These are phyloP conservation scores for Fusarium nodosum DNA, from an alignment of 2,329 filamentous ascomycete genomes.

Conservation along the genomic window DNA sequence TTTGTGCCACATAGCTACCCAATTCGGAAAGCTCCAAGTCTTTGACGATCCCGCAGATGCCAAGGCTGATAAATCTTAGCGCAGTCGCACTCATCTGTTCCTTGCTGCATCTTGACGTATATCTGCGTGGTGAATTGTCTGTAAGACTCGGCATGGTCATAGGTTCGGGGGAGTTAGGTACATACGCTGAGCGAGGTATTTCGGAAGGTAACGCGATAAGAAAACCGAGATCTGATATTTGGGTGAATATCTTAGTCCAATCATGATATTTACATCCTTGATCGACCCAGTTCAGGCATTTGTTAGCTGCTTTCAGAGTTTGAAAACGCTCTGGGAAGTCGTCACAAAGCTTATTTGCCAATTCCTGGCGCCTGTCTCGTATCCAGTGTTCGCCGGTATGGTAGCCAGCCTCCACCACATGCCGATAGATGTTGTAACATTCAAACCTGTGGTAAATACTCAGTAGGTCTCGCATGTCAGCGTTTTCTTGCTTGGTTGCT, in stretches of 20 bases:
- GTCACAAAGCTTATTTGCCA: constrained; percentile 16
- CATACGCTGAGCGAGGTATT: constrained; percentile 12
- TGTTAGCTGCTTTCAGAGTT: constrained; percentile 9
- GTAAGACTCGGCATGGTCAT: no score
- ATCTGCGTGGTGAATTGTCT: background rate
- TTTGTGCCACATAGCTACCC: background rate
- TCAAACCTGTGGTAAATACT: constrained; percentile 25
- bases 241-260: constrained; percentile 14
- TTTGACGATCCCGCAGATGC: background rate
- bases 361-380: constrained; percentile 13
- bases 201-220: constrained; percentile 5
- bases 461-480: constrained; percentile 16
- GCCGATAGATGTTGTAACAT: constrained; percentile 19
- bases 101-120: constrained; percentile 8
- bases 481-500: constrained; percentile 20
- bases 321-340: constrained; percentile 20
- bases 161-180: no score
- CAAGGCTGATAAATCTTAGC: background rate
- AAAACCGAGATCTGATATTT: constrained; percentile 14
- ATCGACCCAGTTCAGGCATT: constrained; percentile 22
- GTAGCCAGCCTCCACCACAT: constrained; percentile 20
- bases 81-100: constrained; percentile 7
- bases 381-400: constrained; percentile 24
- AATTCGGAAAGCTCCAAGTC: background rate
- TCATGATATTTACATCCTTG: constrained; percentile 23